These are phyloP conservation scores for Puccinellia tenuiflora DNA, from an alignment of 176 grass and related monocot species.

Conservation along the genomic window DNA sequence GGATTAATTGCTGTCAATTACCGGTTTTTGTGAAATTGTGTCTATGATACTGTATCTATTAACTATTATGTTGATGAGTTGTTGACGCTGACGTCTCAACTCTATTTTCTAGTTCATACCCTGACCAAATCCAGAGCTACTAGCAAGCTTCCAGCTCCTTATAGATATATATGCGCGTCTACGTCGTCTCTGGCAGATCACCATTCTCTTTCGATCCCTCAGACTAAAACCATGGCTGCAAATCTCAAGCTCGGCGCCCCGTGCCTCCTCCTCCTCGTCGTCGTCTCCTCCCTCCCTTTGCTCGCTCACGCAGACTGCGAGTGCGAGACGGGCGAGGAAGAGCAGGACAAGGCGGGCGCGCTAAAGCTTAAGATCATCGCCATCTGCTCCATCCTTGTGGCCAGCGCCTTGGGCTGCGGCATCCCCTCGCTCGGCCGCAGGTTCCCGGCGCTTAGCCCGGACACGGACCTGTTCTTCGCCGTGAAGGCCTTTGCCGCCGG, in stretches of 20 bases:
- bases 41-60: not conserved
- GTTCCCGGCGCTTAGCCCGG: constrained; percentile 40
- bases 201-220: not conserved
- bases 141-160: not conserved
- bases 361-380: constrained; percentile 50
- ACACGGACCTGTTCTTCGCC: constrained; percentile 48
- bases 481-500: constrained; percentile 75
- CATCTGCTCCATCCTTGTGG: constrained; percentile 62
- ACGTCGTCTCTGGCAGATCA: not conserved
- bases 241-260: not conserved
- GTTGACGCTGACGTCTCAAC: not conserved
- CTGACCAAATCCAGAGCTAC: not conserved
- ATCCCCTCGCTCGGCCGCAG: constrained; percentile 40
- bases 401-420: constrained; percentile 35
- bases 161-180: not conserved
- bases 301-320: constrained; percentile 34
- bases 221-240: not conserved
- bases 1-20: not conserved
- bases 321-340: constrained; percentile 13
- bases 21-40: not conserved
- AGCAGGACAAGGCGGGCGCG: constrained; percentile 31
- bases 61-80: not conserved
- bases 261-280: not conserved
- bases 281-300: constrained; percentile 18
- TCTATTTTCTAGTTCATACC: not conserved